Evolutionary conservation across 768 basidiomycete genomes (phyloP).

Genomic region (Auricularia sp.): DNA sequence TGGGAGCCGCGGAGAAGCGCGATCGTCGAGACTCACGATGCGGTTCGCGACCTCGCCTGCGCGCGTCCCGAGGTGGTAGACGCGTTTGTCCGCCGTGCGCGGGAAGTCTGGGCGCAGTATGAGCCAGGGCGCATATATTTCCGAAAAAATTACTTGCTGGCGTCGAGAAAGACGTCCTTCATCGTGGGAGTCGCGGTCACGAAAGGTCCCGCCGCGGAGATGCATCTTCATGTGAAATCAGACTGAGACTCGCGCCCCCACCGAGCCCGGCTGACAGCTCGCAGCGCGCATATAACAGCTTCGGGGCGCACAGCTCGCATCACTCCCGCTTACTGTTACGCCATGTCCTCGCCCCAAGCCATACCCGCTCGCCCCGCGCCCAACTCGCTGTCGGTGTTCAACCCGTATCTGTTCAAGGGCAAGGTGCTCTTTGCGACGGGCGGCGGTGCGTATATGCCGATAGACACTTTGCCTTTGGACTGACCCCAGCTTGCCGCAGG

Average conservation of each 20-base stretch:
- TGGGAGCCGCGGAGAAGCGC: background rate
- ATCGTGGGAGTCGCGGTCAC: constrained; percentile 25
- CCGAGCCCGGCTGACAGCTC: too few relatives aligned
- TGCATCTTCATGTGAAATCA: background rate
- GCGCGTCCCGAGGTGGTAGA: constrained; percentile 70
- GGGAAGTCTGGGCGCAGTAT: constrained; percentile 52
- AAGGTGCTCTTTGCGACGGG: constrained; percentile 90
- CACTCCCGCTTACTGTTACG: too few relatives aligned
- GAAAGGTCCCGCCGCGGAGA: background rate
- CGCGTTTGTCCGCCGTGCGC: constrained; percentile 58
- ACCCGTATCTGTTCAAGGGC: constrained; percentile 72
- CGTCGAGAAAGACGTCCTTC: constrained; percentile 56
- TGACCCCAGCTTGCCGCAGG: background rate
- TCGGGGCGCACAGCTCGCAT: too few relatives aligned
- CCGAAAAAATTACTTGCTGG: constrained; percentile 39
- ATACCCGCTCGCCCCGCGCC: constrained; percentile 1
- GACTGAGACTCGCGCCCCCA: too few relatives aligned
- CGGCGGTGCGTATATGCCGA: constrained; percentile 36
- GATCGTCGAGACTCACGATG: constrained; percentile 35
- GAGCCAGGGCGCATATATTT: constrained; percentile 3
- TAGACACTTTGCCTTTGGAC: background rate
- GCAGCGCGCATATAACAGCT: too few relatives aligned
- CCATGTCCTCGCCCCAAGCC: background rate
- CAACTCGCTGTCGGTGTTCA: constrained; percentile 56
- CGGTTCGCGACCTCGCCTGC: constrained; percentile 74